phyloP scores from a whole-genome alignment of 78 protist species.

The Diacronema lutheri region DNA sequence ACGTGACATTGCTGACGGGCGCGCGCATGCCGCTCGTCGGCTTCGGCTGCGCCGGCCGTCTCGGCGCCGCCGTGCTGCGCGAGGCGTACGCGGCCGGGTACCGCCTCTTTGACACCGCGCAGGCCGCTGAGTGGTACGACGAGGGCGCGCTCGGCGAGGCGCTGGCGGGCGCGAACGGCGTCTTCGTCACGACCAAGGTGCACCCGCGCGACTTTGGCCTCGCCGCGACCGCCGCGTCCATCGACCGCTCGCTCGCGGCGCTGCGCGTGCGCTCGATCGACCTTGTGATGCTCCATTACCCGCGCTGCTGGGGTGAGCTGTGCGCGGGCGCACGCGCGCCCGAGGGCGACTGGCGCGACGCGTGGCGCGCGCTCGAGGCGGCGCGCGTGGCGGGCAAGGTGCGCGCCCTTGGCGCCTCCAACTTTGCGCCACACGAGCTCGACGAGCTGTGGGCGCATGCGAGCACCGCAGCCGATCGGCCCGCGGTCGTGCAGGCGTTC shows the following conservation, averaged over 20 bases:
- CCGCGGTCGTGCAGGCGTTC: not conserved
- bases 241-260: not conserved
- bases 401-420: not conserved
- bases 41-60: not conserved
- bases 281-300: not conserved
- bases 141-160: not conserved
- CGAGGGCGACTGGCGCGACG: not conserved
- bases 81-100: not conserved
- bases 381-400: not conserved
- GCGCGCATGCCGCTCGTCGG: not conserved
- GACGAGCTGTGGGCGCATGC: not conserved
- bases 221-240: not conserved
- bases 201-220: not conserved
- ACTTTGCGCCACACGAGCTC: not conserved
- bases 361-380: conserved; percentile 11
- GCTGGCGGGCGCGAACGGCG: no score
- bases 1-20: not conserved
- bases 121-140: not conserved
- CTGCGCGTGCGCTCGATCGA: not conserved
- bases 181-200: conserved; percentile 1
- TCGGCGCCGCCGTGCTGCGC: not conserved
- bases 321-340: not conserved
- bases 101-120: not conserved
- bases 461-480: not conserved
- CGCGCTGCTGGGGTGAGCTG: not conserved